phyloP scores from a whole-genome alignment of 208 protist species.

The Balamuthia mandrillaris region DNA sequence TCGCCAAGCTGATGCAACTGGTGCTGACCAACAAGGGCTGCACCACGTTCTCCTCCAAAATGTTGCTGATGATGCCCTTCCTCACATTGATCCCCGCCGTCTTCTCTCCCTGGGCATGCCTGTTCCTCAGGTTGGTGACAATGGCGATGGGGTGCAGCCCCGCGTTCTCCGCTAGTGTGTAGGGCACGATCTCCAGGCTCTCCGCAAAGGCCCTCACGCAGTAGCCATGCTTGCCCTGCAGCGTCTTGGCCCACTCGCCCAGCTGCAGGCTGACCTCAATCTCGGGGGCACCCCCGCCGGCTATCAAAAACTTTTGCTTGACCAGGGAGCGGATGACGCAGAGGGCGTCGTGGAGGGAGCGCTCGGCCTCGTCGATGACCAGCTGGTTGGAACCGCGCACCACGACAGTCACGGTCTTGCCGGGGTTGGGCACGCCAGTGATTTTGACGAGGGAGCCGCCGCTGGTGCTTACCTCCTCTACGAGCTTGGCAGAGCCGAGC shows the following conservation, averaged over 20 bases:
- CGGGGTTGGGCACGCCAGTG: slow-evolving; percentile 83
- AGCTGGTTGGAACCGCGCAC: slow-evolving; percentile 93
- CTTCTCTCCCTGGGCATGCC: slow-evolving; percentile 85
- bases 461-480: slow-evolving; percentile 84
- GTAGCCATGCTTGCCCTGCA: slow-evolving; percentile 83
- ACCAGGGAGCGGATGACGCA: slow-evolving; percentile 98
- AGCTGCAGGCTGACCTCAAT: slow-evolving; percentile 90
- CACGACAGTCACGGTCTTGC: slow-evolving; percentile 92
- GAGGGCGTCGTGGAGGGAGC: slow-evolving; percentile 98
- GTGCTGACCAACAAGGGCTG: slow-evolving; percentile 95
- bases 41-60: slow-evolving; percentile 95
- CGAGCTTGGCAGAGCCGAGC: slow-evolving; percentile 89
- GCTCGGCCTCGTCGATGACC: slow-evolving; percentile 95
- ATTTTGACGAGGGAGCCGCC: slow-evolving; percentile 88
- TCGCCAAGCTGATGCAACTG: slow-evolving; percentile 92
- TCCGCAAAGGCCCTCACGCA: slow-evolving; percentile 95
- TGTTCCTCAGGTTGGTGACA: slow-evolving; percentile 95
- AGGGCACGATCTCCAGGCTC: slow-evolving; percentile 96
- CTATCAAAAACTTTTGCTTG: slow-evolving; percentile 88
- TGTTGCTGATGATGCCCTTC: slow-evolving; percentile 93
- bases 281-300: slow-evolving; percentile 95
- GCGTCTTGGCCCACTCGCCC: slow-evolving; percentile 80
- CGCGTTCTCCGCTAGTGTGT: slow-evolving; percentile 98
- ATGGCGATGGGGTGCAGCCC: slow-evolving; percentile 95
- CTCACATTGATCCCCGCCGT: slow-evolving; percentile 89